Evolutionary conservation across 1,139 yeast genomes (phyloP), one percentile per base, ranked within the genome.

Genomic region (Yamadazyma jaroonii): DNA sequence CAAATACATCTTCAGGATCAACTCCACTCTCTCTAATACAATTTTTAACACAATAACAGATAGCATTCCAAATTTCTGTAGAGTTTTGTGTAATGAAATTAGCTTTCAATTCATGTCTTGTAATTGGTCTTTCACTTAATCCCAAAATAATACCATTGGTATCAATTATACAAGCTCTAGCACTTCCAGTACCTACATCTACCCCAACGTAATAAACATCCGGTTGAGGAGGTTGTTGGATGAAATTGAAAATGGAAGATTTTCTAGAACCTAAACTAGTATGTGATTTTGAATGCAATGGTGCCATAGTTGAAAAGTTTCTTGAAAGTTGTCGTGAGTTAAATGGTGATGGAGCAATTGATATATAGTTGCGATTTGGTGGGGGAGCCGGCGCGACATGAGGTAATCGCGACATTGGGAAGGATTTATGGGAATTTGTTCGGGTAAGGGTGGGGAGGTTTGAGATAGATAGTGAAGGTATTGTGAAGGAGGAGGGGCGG

Each of bases 121-220:
- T 74, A 46, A 84, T 84, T 22, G 89, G 85, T 41, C 89, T 74
- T 54, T 90, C 89, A 21, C 92, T 79, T 41, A 89, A 66, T 0
- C 95, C 87, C 35, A 88, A 65, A 39, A 92, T 89, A 36, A 84
- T 81, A 39, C 98, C 97, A 35, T 75, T 68, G 51, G 81, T 75
- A 58, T 90, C 94, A 46, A 90, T 87, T 21, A 92, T 68, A 56
- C 96, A 92, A 3, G 97, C 97, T 47, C 98, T 73, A 9, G 96
- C 97, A 3, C 96, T 85, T 12, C 97, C 98, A 1, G 98, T 90
- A 20, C 98, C 98, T 25, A 92, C 97, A 57, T 92, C 98, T 11
- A 92, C 96, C 42, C 97, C 97, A 35, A 90, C 79, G 54, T 83
- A 89, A 60, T 79, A 84, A 10, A 77, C 67, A 46, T 70, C 75